A percentile compares a stretch with the other conserved stretches of the same genome.
Conservation (phyloP, 768 basidiomycete genomes). For the Polyporus arcularius region DNA sequence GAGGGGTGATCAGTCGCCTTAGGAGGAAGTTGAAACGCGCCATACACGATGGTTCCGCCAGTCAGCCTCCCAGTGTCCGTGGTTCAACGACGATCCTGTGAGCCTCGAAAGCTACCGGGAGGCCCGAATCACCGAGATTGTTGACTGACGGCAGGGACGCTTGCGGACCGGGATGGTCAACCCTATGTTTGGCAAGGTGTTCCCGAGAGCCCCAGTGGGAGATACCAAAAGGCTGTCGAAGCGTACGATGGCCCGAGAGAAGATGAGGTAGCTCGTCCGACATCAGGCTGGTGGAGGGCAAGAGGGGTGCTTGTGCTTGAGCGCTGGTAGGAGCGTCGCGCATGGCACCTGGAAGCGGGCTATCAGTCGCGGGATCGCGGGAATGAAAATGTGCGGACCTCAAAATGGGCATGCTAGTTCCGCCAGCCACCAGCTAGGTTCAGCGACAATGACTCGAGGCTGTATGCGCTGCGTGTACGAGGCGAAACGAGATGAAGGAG, state of each 20-base stretch:
- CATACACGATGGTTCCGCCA: neutral
- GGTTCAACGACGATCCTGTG: too few species aligned
- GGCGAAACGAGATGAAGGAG: too few species aligned
- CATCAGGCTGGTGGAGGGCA: neutral
- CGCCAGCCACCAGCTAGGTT: neutral
- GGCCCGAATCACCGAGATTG: too few species aligned
- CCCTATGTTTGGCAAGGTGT: too few species aligned
- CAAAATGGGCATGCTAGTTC: constrained; percentile 9
- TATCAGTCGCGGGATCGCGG: constrained; percentile 13
- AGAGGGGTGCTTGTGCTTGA: neutral
- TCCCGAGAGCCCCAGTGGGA: too few species aligned
- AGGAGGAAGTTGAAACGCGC: neutral
- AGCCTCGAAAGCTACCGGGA: neutral
- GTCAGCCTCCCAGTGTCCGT: neutral
- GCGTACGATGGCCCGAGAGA: too few species aligned
- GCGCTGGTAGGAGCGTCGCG: neutral
- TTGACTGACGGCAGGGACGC: neutral
- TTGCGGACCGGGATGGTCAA: neutral
- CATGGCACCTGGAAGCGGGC: constrained; percentile 2
- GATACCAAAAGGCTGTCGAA: too few species aligned
- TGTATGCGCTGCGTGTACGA: neutral
- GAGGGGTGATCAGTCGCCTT: constrained; percentile 3
- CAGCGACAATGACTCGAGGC: neutral
- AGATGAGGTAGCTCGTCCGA: neutral
- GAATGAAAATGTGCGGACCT: constrained; percentile 16